phyloP scores from a whole-genome alignment of 495 filamentous ascomycete genomes.

The Talaromyces liani region DNA sequence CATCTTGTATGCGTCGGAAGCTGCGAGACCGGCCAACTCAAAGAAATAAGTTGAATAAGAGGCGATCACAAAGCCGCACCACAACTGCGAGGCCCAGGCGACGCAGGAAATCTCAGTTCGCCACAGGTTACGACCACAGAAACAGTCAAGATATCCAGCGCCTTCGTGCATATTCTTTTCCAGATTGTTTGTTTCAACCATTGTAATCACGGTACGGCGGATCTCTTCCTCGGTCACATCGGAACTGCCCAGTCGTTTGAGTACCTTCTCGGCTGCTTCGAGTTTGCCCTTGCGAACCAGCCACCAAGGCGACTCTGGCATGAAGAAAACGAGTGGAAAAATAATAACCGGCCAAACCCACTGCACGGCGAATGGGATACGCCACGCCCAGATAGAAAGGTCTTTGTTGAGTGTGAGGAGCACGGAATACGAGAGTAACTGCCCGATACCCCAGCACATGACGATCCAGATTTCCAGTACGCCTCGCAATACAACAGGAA shows the following conservation, averaged over 20 bases:
- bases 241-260: slow-evolving; percentile 29
- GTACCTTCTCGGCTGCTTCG: slow-evolving; percentile 38
- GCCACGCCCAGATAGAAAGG: slow-evolving; percentile 41
- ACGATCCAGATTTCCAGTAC: slow-evolving; percentile 40
- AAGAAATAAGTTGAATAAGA: slow-evolving; percentile 37
- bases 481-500: slow-evolving; percentile 33
- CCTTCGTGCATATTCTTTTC: slow-evolving; percentile 24
- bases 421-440: slow-evolving; percentile 44
- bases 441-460: slow-evolving; percentile 43
- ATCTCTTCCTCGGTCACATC: slow-evolving; percentile 2
- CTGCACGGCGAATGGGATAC: slow-evolving; percentile 49
- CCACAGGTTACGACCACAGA: slow-evolving; percentile 28
- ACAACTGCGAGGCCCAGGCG: slow-evolving; percentile 19
- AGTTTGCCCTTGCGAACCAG: slow-evolving; percentile 24
- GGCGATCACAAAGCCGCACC: slow-evolving; percentile 23
- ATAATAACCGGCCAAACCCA: slow-evolving; percentile 48
- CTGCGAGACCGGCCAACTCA: slow-evolving; percentile 27
- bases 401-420: slow-evolving; percentile 27
- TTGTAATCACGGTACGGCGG: slow-evolving; percentile 24
- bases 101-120: slow-evolving; percentile 32
- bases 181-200: slow-evolving; percentile 32
- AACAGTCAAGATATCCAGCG: slow-evolving; percentile 30
- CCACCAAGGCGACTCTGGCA: slow-evolving; percentile 44
- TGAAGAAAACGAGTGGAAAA: slow-evolving; percentile 29
- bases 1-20: slow-evolving; percentile 21